A percentile compares a stretch with the other conserved stretches of the same genome.
Conservation (phyloP, 805 yeast genomes). For the Saccharomycopsis olivae region DNA sequence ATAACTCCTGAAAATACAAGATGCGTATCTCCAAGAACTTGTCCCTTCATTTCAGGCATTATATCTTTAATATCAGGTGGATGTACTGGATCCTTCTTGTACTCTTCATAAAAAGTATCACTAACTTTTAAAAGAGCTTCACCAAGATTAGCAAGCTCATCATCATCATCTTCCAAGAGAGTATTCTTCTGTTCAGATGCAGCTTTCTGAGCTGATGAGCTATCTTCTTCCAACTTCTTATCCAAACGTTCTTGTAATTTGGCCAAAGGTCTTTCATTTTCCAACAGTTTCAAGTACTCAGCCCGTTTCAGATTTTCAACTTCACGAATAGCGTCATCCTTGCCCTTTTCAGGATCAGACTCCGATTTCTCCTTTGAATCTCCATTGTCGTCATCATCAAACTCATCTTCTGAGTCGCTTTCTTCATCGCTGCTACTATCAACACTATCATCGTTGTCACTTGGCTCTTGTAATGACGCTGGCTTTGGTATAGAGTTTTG, state of each 20-base stretch:
- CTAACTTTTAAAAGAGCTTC: slow-evolving; percentile 58
- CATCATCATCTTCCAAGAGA: slow-evolving; percentile 68
- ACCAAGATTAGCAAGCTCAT: slow-evolving; percentile 56
- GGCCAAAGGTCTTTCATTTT: slow-evolving; percentile 75
- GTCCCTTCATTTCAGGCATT: slow-evolving; percentile 61
- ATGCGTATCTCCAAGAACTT: slow-evolving; percentile 56
- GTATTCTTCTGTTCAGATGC: slow-evolving; percentile 30
- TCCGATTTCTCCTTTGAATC: not conserved
- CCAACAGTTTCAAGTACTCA: slow-evolving; percentile 62
- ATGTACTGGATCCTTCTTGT: slow-evolving; percentile 36
- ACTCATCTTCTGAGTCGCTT: slow-evolving; percentile 24
- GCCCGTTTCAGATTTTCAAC: slow-evolving; percentile 25
- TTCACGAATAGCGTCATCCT: slow-evolving; percentile 19
- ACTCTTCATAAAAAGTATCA: slow-evolving; percentile 45
- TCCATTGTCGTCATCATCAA: not conserved
- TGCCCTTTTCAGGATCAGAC: slow-evolving; percentile 17
- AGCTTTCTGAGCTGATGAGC: slow-evolving; percentile 3
- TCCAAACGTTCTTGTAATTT: slow-evolving; percentile 69
- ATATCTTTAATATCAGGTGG: slow-evolving; percentile 59
- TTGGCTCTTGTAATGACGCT: not conserved
- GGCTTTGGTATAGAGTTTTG: not conserved
- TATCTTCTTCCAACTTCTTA: slow-evolving; percentile 21
- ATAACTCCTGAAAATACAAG: slow-evolving; percentile 83
- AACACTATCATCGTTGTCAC: slow-evolving; percentile 20
- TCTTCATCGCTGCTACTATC: slow-evolving; percentile 23